Conservation (phyloP, 176 grass and related monocot genomes). For the Avena insularis region DNA sequence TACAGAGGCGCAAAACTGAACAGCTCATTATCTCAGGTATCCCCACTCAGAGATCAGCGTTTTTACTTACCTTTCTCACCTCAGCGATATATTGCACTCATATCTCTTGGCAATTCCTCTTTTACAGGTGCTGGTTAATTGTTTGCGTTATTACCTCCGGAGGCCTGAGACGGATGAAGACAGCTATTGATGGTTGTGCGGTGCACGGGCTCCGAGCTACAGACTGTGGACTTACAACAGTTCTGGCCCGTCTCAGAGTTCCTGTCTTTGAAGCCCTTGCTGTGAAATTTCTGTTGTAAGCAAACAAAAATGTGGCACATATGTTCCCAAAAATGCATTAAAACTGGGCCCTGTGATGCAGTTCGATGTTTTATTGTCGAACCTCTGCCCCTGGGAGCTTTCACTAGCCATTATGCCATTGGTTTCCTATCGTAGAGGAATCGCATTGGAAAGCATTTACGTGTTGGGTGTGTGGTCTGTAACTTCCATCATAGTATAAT, state of each 20-base stretch:
- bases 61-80: conserved; percentile 26
- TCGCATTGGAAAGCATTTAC: conserved; percentile 23
- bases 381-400: conserved; percentile 36
- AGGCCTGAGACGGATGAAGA: conserved; percentile 96
- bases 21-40: conserved; percentile 82
- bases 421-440: conserved; percentile 38
- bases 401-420: conserved; percentile 1
- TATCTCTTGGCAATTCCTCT: conserved; percentile 33
- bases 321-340: conserved; percentile 15
- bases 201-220: not conserved
- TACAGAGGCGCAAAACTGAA: conserved; percentile 94
- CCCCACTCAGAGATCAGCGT: not conserved
- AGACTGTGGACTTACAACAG: not conserved
- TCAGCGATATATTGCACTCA: conserved; percentile 5
- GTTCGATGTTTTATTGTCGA: not conserved
- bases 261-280: conserved; percentile 30
- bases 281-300: conserved; percentile 28
- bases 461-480: conserved; percentile 37
- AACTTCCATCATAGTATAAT: not conserved
- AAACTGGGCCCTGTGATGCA: conserved; percentile 32
- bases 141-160: conserved; percentile 83
- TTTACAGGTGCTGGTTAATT: conserved; percentile 71
- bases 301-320: not conserved
- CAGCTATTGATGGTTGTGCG: conserved; percentile 70
- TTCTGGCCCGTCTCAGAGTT: conserved; percentile 9